These are phyloP conservation scores for Aspergillus piperis DNA, from an alignment of 2,329 filamentous ascomycete species.

Conservation along the genomic window DNA sequence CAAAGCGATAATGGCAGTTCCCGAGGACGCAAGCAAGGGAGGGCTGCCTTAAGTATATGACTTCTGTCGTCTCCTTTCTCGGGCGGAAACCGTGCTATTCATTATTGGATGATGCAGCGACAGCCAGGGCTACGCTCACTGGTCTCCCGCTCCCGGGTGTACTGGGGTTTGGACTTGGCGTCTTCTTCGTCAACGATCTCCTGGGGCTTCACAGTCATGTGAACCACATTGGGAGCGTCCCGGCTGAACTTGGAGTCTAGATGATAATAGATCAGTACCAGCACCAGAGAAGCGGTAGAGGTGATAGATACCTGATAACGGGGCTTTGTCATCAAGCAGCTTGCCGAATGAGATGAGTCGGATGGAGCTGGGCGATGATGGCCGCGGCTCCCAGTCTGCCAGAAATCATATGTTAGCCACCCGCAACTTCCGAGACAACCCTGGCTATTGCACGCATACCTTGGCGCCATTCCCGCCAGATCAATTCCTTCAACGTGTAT, in stretches of 20 bases:
- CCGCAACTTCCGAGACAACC: background rate
- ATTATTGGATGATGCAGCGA: conserved; percentile 63
- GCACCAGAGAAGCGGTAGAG: conserved; percentile 1
- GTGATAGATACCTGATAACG: conserved; percentile 69
- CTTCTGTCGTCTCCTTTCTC: background rate
- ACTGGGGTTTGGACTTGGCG: conserved; percentile 62
- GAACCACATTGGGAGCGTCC: conserved; percentile 79
- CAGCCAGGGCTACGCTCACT: conserved; percentile 62
- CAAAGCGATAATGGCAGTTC: background rate
- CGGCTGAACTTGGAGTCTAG: conserved; percentile 77
- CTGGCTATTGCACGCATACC: conserved; percentile 46
- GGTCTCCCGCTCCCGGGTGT: conserved; percentile 54
- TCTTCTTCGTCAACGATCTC: conserved; percentile 80
- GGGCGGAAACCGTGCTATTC: background rate
- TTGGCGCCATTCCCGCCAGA: conserved; percentile 86
- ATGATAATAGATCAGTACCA: conserved; percentile 11
- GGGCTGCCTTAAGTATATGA: background rate
- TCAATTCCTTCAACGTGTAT: conserved; percentile 91
- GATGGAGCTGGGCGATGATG: conserved; percentile 84
- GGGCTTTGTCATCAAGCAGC: conserved; percentile 83
- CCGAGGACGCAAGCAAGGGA: background rate
- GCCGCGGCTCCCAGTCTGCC: conserved; percentile 80
- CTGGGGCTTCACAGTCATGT: conserved; percentile 88
- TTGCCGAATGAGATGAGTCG: conserved; percentile 90
- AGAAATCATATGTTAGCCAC: conserved; percentile 9